Percentiles rank a stretch among this genome's conserved stretches.
phyloP scores from a whole-genome alignment of 805 yeast genomes.

The Candida insectorum region DNA sequence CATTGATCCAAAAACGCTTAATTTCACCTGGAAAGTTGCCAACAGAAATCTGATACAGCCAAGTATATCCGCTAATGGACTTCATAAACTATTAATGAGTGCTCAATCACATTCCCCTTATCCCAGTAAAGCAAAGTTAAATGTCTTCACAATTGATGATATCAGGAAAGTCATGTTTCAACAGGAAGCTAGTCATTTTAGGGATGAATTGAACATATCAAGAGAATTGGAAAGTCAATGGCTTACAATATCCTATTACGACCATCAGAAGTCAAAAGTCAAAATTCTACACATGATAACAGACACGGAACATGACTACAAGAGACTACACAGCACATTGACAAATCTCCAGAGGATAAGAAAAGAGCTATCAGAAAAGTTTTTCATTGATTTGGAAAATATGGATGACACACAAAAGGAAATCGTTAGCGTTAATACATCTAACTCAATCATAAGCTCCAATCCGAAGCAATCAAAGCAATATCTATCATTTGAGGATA shows the following conservation, averaged over 20 bases:
- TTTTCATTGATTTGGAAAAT: conserved; percentile 40
- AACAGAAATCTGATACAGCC: conserved; percentile 18
- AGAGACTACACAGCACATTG: conserved; percentile 53
- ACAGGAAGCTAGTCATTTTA: conserved; percentile 73
- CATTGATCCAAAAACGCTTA: conserved; percentile 54
- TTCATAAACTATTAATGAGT: conserved; percentile 15
- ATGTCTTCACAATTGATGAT: conserved; percentile 49
- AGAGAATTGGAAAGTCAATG: conserved; percentile 63
- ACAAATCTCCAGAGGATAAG: conserved; percentile 61
- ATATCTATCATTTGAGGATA: conserved; percentile 59
- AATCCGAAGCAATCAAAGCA: conserved; percentile 21
- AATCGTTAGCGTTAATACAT: conserved; percentile 21
- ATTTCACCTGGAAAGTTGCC: conserved; percentile 12
- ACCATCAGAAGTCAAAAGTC: conserved; percentile 56
- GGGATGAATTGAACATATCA: conserved; percentile 79
- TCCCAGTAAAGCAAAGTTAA: conserved; percentile 1
- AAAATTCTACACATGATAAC: conserved; percentile 82
- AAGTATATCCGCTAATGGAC: conserved; percentile 1
- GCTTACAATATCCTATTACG: conserved; percentile 76
- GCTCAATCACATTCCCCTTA: conserved; percentile 9
- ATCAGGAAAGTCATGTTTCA: conserved; percentile 61
- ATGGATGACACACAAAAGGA: conserved; percentile 25
- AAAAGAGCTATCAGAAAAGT: conserved; percentile 58
- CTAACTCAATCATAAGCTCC: not conserved
- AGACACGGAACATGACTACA: conserved; percentile 54